These are phyloP conservation scores for Zarea fungicola DNA, from an alignment of 2,329 filamentous ascomycete genomes.

Conservation along the genomic window DNA sequence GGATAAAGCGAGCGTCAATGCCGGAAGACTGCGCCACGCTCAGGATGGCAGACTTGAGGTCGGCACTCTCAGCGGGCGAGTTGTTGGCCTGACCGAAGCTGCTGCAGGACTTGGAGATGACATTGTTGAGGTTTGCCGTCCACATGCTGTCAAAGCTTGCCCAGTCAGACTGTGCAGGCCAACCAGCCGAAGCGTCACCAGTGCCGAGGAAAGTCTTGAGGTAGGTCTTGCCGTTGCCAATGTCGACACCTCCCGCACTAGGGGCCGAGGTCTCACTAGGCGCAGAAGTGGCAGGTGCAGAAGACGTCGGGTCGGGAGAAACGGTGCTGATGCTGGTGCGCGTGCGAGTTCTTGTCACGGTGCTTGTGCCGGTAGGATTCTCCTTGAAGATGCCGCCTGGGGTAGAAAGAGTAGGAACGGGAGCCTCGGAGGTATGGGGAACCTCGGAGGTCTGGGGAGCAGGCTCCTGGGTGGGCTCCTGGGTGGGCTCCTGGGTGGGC, in stretches of 20 bases:
- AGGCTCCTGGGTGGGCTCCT: background rate
- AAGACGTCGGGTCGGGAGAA: too few relatives aligned
- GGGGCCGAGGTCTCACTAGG: constrained; percentile 1
- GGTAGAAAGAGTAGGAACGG: background rate
- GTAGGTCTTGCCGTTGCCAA: constrained; percentile 21
- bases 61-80: constrained; percentile 17
- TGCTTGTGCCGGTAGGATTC: background rate
- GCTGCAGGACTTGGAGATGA: constrained; percentile 18
- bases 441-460: background rate
- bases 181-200: constrained; percentile 24
- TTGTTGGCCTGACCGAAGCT: constrained; percentile 15
- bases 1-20: constrained; percentile 36
- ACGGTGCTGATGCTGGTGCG: too few relatives aligned
- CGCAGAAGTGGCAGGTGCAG: background rate
- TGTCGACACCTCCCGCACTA: constrained; percentile 12
- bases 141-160: constrained; percentile 23
- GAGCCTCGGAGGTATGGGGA: background rate
- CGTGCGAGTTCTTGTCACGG: background rate
- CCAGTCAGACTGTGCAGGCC: constrained; percentile 25
- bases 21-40: constrained; percentile 22
- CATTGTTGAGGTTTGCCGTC: constrained; percentile 17
- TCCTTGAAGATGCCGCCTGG: constrained; percentile 3
- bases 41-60: constrained; percentile 28
- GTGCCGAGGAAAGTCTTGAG: constrained; percentile 23
- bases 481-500: background rate